Conservation (phyloP, 495 filamentous ascomycete genomes). For the Xanthoparmelia taractica region DNA sequence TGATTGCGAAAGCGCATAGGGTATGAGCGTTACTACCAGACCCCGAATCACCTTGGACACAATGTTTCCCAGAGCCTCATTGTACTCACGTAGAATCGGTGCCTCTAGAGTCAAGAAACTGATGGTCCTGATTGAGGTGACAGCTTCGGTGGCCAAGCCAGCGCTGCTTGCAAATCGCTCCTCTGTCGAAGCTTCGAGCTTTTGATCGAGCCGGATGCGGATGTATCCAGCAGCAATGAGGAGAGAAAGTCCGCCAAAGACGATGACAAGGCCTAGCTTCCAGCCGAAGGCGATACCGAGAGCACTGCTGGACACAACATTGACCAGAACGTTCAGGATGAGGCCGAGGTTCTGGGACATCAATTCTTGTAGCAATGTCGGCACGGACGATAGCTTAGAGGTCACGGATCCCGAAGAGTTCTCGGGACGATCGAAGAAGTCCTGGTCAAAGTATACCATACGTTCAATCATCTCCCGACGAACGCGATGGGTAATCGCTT, state of each 20-base stretch:
- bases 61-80: constrained; percentile 10
- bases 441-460: not conserved
- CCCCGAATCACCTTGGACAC: constrained; percentile 13
- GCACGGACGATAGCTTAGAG: constrained; percentile 8
- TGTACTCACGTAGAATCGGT: constrained; percentile 14
- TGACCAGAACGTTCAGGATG: constrained; percentile 34
- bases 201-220: constrained; percentile 37
- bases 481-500: not conserved
- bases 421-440: not conserved
- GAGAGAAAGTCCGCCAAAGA: constrained; percentile 44
- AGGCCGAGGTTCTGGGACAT: not conserved
- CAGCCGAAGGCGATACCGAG: constrained; percentile 51
- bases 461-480: not conserved
- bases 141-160: constrained; percentile 51
- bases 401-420: not conserved
- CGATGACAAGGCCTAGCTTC: constrained; percentile 53
- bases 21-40: constrained; percentile 33
- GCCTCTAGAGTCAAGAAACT: constrained; percentile 41
- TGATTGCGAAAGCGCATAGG: constrained; percentile 37
- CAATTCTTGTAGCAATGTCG: not conserved
- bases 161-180: constrained; percentile 49
- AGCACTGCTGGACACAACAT: constrained; percentile 44
- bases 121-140: constrained; percentile 51
- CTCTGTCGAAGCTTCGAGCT: constrained; percentile 50
- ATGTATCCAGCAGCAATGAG: constrained; percentile 46